A percentile compares a stretch with the other conserved stretches of the same genome.
phyloP scores from a whole-genome alignment of 257 asterid genomes.

The Primulina tabacum region DNA sequence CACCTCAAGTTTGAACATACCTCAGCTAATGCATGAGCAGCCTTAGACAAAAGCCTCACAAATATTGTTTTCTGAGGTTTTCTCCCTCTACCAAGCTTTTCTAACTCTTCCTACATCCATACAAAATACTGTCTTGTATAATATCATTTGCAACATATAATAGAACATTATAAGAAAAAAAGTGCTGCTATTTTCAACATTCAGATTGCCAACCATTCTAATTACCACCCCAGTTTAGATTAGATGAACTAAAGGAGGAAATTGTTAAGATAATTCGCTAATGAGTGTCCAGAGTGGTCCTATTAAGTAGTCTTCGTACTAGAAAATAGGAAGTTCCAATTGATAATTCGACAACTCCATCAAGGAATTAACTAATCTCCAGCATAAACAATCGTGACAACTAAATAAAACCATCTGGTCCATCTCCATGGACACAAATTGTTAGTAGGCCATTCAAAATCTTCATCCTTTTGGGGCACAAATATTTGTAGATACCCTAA shows the following conservation, averaged over 20 bases:
- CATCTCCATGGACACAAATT: constrained; percentile 3
- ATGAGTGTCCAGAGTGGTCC: no score
- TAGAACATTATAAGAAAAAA: constrained; percentile 5
- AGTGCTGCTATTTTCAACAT: constrained; percentile 6
- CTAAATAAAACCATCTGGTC: constrained; percentile 10
- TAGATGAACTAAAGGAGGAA: not conserved
- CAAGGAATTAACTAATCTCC: constrained; percentile 5
- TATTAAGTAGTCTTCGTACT: not conserved
- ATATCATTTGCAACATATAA: constrained; percentile 11
- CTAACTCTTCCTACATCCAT: constrained; percentile 70
- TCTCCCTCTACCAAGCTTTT: constrained; percentile 62
- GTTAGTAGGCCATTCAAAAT: not conserved
- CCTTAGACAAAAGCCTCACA: constrained; percentile 83
- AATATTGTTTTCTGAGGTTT: constrained; percentile 76
- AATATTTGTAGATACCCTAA: not conserved
- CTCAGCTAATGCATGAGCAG: constrained; percentile 96
- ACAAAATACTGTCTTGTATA: constrained; percentile 10
- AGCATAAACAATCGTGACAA: constrained; percentile 15
- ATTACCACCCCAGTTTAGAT: constrained; percentile 8
- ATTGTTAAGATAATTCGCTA: not conserved
- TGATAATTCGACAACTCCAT: not conserved
- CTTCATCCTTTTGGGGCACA: not conserved
- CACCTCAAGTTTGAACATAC: constrained; percentile 33
- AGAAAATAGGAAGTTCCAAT: not conserved
- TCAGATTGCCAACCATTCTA: constrained; percentile 17